Conservation (phyloP, 441 rosid species). For the Rhodomyrtus psidioides region DNA sequence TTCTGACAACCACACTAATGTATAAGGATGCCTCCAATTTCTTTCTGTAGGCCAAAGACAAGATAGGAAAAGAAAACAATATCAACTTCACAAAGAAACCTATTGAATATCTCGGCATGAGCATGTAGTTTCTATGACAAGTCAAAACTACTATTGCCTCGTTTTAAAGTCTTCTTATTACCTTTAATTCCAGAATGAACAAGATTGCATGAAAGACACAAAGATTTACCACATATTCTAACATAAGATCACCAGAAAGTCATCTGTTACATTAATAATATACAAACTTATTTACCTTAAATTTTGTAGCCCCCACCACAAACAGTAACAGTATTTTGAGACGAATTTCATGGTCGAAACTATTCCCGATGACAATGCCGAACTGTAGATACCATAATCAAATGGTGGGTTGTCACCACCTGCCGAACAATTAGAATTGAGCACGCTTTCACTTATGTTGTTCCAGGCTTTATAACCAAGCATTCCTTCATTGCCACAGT, state of each 20-base stretch:
- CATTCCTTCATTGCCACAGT: slow-evolving; percentile 59
- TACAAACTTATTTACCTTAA: slow-evolving; percentile 45
- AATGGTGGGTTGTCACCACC: slow-evolving; percentile 35
- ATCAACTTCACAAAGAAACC: background rate
- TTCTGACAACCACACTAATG: background rate
- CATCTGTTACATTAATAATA: background rate
- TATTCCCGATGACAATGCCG: slow-evolving; percentile 67
- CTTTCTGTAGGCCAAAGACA: background rate
- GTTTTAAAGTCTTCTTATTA: background rate
- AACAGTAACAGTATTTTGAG: slow-evolving; percentile 72
- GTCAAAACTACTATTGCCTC: background rate
- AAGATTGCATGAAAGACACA: background rate
- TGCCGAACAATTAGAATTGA: slow-evolving; percentile 29
- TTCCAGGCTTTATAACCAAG: slow-evolving; percentile 43
- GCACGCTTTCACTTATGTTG: slow-evolving; percentile 17
- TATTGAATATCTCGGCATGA: background rate
- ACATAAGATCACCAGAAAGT: background rate
- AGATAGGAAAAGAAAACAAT: background rate
- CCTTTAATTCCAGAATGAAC: background rate
- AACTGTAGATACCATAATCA: slow-evolving; percentile 67
- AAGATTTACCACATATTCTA: background rate
- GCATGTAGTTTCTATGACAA: background rate
- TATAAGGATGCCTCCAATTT: background rate
- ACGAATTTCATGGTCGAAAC: slow-evolving; percentile 64
- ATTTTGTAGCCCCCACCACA: slow-evolving; percentile 99